Percentiles rank a stretch among this genome's conserved stretches.
Conservation (phyloP, 371 early-diverging fungal species). For the Saksenaea vasiformis region DNA sequence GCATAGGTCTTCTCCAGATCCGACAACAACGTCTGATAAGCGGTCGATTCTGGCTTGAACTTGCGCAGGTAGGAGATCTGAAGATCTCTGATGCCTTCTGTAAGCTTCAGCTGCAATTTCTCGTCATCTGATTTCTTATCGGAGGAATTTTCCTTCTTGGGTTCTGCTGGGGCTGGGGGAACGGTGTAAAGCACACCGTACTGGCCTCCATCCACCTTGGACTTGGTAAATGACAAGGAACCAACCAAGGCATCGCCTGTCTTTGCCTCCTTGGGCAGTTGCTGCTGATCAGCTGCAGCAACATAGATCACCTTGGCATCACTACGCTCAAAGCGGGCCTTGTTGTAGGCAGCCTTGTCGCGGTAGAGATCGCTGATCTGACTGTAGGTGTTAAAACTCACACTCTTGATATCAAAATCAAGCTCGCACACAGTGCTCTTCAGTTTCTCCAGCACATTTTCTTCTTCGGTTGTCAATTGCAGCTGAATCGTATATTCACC, state of each 20-base stretch:
- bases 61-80: conserved; percentile 84
- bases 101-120: conserved; percentile 57
- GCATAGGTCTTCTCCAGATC: conserved; percentile 61
- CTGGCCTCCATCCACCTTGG: conserved; percentile 60
- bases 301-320: conserved; percentile 39
- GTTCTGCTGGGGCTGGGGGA: conserved; percentile 38
- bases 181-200: conserved; percentile 64
- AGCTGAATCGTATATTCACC: conserved; percentile 85
- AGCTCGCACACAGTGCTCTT: conserved; percentile 63
- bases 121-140: conserved; percentile 46
- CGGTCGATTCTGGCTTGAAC: conserved; percentile 56
- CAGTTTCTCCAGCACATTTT: conserved; percentile 73
- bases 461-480: conserved; percentile 72
- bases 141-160: conserved; percentile 17
- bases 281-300: conserved; percentile 36
- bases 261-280: conserved; percentile 72
- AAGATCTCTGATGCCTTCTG: conserved; percentile 75
- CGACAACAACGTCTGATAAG: conserved; percentile 56
- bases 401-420: conserved; percentile 65
- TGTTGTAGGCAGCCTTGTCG: conserved; percentile 43
- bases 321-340: conserved; percentile 38
- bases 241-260: conserved; percentile 83
- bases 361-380: conserved; percentile 59
- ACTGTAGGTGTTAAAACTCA: conserved; percentile 56
- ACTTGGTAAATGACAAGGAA: conserved; percentile 54